Conservation (phyloP, 768 basidiomycete genomes). For the Suillus paluster region DNA sequence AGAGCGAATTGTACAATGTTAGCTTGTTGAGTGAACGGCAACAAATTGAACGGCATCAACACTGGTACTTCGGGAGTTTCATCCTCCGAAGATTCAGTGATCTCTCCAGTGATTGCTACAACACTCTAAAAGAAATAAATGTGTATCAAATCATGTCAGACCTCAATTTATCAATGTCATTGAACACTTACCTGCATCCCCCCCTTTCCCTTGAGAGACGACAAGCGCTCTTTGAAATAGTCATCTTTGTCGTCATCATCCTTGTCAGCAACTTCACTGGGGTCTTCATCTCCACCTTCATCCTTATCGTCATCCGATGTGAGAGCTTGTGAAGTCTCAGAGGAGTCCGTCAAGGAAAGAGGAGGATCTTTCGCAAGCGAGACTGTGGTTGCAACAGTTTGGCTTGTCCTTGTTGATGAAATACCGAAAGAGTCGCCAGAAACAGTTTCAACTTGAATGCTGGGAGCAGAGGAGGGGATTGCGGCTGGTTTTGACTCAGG, state of each 20-base stretch:
- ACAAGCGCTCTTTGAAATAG: too few relatives aligned
- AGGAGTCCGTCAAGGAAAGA: background rate
- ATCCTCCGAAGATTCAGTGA: background rate
- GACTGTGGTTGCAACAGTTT: background rate
- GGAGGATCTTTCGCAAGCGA: background rate
- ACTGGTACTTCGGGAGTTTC: background rate
- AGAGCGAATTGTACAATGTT: too few relatives aligned
- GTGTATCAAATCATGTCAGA: background rate
- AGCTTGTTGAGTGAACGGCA: too few relatives aligned
- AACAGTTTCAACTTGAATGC: too few relatives aligned
- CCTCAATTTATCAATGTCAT: too few relatives aligned
- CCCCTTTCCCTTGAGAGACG: too few relatives aligned
- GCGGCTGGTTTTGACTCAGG: background rate
- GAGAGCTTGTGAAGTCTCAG: background rate
- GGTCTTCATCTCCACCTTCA: too few relatives aligned
- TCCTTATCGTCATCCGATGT: background rate
- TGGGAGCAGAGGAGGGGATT: too few relatives aligned
- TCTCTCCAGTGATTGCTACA: background rate
- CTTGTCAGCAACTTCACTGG: too few relatives aligned
- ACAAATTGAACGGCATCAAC: background rate
- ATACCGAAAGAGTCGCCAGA: too few relatives aligned
- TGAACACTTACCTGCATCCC: too few relatives aligned
- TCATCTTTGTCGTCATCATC: too few relatives aligned
- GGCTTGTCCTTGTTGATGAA: background rate
- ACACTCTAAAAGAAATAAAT: background rate